Evolutionary conservation across 1,139 yeast genomes (phyloP).

Genomic region (Geotrichum siamense): DNA sequence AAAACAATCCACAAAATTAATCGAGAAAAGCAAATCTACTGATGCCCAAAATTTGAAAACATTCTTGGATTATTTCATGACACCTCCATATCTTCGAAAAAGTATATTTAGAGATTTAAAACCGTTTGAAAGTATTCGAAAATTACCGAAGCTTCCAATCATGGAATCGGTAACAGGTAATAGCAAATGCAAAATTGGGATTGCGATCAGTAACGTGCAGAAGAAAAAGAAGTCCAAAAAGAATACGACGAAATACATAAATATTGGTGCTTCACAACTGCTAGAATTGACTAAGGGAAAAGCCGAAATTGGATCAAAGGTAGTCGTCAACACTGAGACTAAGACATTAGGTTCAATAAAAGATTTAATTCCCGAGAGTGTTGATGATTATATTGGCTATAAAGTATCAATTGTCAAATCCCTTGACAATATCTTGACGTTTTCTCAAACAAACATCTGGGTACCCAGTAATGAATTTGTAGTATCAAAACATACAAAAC

Average conservation of each 20-base stretch:
- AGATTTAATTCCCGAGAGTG: background rate
- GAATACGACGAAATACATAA: background rate
- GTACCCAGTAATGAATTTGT: conserved; percentile 3
- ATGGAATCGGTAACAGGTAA: background rate
- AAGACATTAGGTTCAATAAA: background rate
- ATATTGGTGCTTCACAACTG: conserved; percentile 3
- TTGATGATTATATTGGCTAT: background rate
- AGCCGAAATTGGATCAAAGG: background rate
- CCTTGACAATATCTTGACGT: background rate
- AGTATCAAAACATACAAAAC: background rate
- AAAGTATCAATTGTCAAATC: background rate
- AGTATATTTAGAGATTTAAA: background rate
- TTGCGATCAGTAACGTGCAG: conserved; percentile 1
- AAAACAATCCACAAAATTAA: too few species aligned
- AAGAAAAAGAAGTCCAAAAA: conserved; percentile 2
- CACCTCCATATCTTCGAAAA: conserved; percentile 6
- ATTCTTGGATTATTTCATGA: conserved; percentile 5
- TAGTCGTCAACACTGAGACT: background rate
- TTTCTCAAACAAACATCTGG: background rate
- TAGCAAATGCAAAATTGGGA: conserved; percentile 2
- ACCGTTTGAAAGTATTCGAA: background rate
- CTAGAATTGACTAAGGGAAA: conserved; percentile 3
- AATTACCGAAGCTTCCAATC: conserved; percentile 2
- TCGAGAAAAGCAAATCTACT: too few species aligned
- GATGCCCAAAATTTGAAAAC: background rate